phyloP scores from a whole-genome alignment of 163 green algal genomes.

The Scenedesmus sp. region DNA sequence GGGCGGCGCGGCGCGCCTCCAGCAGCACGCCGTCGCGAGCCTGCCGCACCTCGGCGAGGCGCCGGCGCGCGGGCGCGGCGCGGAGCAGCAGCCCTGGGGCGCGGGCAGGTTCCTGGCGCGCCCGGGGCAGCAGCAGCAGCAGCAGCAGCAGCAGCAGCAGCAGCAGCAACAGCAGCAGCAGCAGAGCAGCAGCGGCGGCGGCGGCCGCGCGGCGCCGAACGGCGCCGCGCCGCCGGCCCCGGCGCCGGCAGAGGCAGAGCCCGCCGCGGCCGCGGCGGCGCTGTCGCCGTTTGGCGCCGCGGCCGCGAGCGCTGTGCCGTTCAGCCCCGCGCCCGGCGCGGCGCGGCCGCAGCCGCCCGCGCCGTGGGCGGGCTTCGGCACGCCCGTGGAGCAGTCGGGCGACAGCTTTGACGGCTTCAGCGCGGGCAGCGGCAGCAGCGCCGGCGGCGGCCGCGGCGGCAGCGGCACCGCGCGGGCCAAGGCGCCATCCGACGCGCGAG shows the following conservation, averaged over 20 bases:
- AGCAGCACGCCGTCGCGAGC: too few relatives aligned
- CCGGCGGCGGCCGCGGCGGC: neutral
- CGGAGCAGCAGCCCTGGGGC: too few relatives aligned
- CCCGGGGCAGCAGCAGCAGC: conserved; percentile 9
- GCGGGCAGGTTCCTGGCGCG: neutral
- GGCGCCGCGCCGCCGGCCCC: too few relatives aligned
- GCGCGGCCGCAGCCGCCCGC: neutral
- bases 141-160: conserved; percentile 8
- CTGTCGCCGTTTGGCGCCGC: conserved; percentile 35
- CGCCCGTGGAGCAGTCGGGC: too few relatives aligned
- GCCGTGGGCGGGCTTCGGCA: conserved; percentile 7
- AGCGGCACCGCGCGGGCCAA: too few relatives aligned
- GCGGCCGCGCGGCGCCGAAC: neutral
- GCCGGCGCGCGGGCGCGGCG: too few relatives aligned
- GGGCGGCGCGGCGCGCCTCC: too few relatives aligned
- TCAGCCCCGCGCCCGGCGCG: conserved; percentile 12
- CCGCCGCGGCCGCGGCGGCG: neutral
- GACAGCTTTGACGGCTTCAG: neutral
- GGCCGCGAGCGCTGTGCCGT: conserved; percentile 1
- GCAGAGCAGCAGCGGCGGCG: neutral
- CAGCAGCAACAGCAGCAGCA: conserved; percentile 19
- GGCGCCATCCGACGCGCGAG: too few relatives aligned
- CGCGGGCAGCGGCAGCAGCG: neutral
- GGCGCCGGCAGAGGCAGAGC: neutral
- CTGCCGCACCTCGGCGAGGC: too few relatives aligned